These are phyloP conservation scores for Fusarium foetens DNA, from an alignment of 2,329 filamentous ascomycete genomes.

Conservation along the genomic window DNA sequence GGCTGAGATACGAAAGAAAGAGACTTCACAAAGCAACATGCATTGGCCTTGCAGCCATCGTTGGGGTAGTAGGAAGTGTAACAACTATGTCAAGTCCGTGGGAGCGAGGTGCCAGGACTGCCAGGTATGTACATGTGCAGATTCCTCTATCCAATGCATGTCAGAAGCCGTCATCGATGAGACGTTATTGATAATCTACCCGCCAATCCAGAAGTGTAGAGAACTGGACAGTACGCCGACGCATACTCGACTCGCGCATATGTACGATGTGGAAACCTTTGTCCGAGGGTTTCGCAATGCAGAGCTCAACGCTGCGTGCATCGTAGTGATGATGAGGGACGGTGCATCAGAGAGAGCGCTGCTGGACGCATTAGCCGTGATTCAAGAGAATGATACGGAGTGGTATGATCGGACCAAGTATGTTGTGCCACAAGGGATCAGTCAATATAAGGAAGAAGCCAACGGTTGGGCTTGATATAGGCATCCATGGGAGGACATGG, in stretches of 20 bases:
- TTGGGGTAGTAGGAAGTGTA: conserved; percentile 38
- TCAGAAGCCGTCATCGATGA: conserved; percentile 15
- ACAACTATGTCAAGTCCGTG: conserved; percentile 33
- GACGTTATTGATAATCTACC: conserved; percentile 23
- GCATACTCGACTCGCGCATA: conserved; percentile 34
- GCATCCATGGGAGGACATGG: not conserved
- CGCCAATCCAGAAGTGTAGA: conserved; percentile 27
- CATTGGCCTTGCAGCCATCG: conserved; percentile 40
- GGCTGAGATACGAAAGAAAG: not conserved
- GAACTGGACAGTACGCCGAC: conserved; percentile 35
- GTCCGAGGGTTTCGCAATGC: conserved; percentile 35
- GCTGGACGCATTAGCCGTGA: conserved; percentile 33
- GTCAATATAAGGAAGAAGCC: conserved; percentile 14
- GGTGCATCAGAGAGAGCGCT: conserved; percentile 32
- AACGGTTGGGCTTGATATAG: not conserved
- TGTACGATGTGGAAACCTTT: conserved; percentile 37
- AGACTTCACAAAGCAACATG: conserved; percentile 18
- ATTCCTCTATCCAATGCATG: not conserved
- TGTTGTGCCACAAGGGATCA: conserved; percentile 32
- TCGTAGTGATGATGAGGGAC: conserved; percentile 37
- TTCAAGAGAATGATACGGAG: conserved; percentile 27
- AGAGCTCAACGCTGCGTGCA: conserved; percentile 32
- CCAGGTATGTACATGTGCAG: conserved; percentile 32
- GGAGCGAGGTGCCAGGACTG: conserved; percentile 37
- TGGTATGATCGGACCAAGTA: conserved; percentile 34